phyloP scores from a whole-genome alignment of 2,329 filamentous ascomycete genomes.

The Aspergillus sp. region DNA sequence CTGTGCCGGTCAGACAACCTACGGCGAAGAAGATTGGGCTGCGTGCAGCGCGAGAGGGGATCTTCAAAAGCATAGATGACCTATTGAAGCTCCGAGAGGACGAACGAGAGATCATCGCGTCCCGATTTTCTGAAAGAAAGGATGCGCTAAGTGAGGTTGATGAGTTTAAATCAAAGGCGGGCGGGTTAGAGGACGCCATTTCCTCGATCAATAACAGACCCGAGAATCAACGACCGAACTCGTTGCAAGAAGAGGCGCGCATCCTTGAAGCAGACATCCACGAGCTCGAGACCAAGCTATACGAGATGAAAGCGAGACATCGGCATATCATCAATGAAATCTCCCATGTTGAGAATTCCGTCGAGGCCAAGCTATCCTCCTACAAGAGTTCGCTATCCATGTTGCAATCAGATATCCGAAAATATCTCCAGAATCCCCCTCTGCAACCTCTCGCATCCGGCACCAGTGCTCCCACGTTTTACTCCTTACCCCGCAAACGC shows the following conservation, averaged over 20 bases:
- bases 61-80: conserved; percentile 48
- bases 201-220: conserved; percentile 38
- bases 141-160: conserved; percentile 43
- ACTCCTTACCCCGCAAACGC: conserved; percentile 45
- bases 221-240: conserved; percentile 34
- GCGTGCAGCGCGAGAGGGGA: conserved; percentile 45
- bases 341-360: conserved; percentile 45
- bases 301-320: conserved; percentile 47
- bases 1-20: conserved; percentile 31
- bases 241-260: conserved; percentile 42
- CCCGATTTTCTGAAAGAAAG: conserved; percentile 37
- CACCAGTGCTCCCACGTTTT: conserved; percentile 33
- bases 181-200: conserved; percentile 44
- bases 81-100: conserved; percentile 48
- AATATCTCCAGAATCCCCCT: conserved; percentile 43
- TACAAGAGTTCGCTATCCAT: conserved; percentile 48
- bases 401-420: conserved; percentile 45
- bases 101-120: conserved; percentile 43
- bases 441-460: conserved; percentile 27
- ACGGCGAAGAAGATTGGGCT: conserved; percentile 41
- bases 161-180: conserved; percentile 41
- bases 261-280: conserved; percentile 48
- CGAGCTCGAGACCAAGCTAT: conserved; percentile 47
- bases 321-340: conserved; percentile 44
- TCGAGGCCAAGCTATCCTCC: conserved; percentile 50